Evolutionary conservation across 225 moss, liverwort and hornwort species (phyloP).

Genomic region (Rhytidiadelphus loreus): DNA sequence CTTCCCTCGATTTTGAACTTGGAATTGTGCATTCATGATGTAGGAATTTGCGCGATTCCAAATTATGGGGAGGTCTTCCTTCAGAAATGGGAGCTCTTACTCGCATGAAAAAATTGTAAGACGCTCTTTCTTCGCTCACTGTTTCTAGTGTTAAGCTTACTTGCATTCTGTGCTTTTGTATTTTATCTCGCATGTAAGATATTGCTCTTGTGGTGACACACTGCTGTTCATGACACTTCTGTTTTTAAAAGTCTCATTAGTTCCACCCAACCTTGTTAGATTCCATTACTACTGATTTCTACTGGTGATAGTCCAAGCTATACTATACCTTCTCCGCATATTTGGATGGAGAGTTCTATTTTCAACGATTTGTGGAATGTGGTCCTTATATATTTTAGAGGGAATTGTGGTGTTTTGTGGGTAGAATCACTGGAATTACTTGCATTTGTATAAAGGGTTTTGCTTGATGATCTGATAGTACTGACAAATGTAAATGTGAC

Average conservation of each 20-base stretch:
- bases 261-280: too few species aligned
- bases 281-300: too few species aligned
- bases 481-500: not conserved
- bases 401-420: not conserved
- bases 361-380: not conserved
- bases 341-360: not conserved
- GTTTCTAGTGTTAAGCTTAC: not conserved
- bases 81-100: slow-evolving; percentile 7
- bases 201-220: not conserved
- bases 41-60: slow-evolving; percentile 16
- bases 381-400: not conserved
- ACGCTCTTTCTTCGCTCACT: not conserved
- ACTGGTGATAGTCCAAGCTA: too few species aligned
- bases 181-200: not conserved
- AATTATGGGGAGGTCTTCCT: slow-evolving; percentile 34
- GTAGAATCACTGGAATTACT: not conserved
- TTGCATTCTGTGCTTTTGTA: not conserved
- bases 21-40: not conserved
- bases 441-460: not conserved
- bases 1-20: not conserved
- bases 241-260: not conserved
- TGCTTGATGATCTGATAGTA: not conserved
- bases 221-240: too few species aligned
- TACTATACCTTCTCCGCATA: too few species aligned
- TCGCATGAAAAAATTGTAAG: slow-evolving; percentile 8